These are phyloP conservation scores for Fusarium sambucinum DNA, from an alignment of 2,329 filamentous ascomycete species.

Conservation along the genomic window DNA sequence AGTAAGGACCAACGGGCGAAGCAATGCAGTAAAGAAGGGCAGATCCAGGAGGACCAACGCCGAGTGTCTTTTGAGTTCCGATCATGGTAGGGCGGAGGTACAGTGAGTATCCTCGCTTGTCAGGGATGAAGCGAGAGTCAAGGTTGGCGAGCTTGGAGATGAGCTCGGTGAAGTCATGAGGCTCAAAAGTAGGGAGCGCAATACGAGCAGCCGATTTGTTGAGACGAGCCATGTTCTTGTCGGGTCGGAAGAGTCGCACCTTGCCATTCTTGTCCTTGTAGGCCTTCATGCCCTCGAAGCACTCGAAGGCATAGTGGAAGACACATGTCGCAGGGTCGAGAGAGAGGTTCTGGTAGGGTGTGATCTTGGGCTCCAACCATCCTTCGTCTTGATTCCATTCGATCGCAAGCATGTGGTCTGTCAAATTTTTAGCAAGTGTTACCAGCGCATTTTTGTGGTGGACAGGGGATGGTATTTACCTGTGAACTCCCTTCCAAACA, in stretches of 20 bases:
- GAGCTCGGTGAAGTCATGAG: conserved; percentile 79
- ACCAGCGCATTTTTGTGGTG: background rate
- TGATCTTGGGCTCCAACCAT: conserved; percentile 86
- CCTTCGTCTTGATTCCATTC: conserved; percentile 91
- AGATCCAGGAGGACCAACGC: conserved; percentile 90
- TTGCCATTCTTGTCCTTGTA: conserved; percentile 87
- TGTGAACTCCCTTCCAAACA: conserved; percentile 93
- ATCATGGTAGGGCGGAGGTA: conserved; percentile 98
- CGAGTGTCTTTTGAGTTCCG: conserved; percentile 93
- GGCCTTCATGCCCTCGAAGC: conserved; percentile 99
- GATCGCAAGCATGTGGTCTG: conserved; percentile 96
- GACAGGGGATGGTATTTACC: conserved; percentile 62
- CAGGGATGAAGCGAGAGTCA: conserved; percentile 90
- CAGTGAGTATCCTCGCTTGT: conserved; percentile 88
- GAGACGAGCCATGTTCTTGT: conserved; percentile 95
- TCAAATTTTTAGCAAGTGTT: conserved; percentile 29
- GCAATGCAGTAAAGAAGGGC: conserved; percentile 96
- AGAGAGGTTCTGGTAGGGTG: conserved; percentile 95
- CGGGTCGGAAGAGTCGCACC: conserved; percentile 90
- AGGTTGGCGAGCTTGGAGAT: conserved; percentile 83
- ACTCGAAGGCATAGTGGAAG: conserved; percentile 98
- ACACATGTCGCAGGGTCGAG: conserved; percentile 97
- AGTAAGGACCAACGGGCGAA: conserved; percentile 96
- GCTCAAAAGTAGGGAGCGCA: conserved; percentile 87
- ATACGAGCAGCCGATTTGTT: conserved; percentile 94